These are phyloP conservation scores for Cyphellophora attinorum DNA, from an alignment of 2,329 filamentous ascomycete genomes.

Conservation along the genomic window DNA sequence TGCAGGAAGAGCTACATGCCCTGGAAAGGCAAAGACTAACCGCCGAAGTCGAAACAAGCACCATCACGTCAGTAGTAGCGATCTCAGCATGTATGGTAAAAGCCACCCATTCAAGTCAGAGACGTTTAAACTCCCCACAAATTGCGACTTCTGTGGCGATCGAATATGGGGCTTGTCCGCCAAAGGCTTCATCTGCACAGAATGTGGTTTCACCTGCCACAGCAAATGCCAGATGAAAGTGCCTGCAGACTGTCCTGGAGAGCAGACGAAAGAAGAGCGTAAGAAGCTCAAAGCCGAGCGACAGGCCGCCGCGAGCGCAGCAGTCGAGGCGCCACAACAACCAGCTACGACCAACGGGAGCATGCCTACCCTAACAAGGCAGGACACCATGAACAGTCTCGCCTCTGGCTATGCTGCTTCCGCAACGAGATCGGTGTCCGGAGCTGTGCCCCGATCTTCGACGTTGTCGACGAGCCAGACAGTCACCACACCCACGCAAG, in stretches of 20 bases:
- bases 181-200: slow-evolving; percentile 90
- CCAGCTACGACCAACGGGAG: slow-evolving; percentile 18
- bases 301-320: slow-evolving; percentile 64
- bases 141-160: slow-evolving; percentile 93
- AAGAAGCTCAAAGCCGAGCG: slow-evolving; percentile 85
- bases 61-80: slow-evolving; percentile 82
- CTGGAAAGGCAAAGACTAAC: slow-evolving; percentile 75
- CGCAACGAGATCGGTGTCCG: slow-evolving; percentile 66
- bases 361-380: slow-evolving; percentile 55
- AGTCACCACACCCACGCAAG: not conserved
- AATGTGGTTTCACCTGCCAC: slow-evolving; percentile 97
- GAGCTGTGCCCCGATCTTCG: slow-evolving; percentile 41
- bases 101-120: slow-evolving; percentile 98
- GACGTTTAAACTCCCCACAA: slow-evolving; percentile 97
- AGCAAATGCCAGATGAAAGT: slow-evolving; percentile 99
- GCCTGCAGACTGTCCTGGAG: slow-evolving; percentile 87
- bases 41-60: slow-evolving; percentile 85
- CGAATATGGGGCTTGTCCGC: slow-evolving; percentile 94
- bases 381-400: slow-evolving; percentile 82
- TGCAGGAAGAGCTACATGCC: slow-evolving; percentile 79
- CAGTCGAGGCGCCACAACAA: slow-evolving; percentile 27
- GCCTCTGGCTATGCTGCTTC: slow-evolving; percentile 80
- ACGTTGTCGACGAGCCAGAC: not conserved
- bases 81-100: slow-evolving; percentile 82
- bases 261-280: slow-evolving; percentile 86